Percentiles rank a stretch among this genome's conserved stretches.
Conservation (phyloP, 1,284 basidiomycete genomes). For the Mycosarcoma maydis region DNA sequence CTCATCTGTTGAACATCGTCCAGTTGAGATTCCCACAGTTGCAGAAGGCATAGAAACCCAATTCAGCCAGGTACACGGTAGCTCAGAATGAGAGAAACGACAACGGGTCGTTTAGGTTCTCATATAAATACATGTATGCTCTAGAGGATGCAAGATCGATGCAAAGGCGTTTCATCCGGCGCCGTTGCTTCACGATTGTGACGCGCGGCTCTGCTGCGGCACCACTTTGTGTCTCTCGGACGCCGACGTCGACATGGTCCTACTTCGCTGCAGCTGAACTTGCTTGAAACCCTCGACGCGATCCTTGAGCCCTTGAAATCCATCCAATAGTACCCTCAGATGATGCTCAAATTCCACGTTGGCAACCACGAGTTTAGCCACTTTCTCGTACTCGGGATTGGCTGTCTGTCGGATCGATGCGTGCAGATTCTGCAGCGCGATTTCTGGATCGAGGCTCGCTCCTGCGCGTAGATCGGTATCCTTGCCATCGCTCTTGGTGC, state of each 20-base stretch:
- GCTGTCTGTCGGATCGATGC: conserved; percentile 22
- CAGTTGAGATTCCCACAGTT: conserved; percentile 32
- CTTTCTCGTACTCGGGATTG: conserved; percentile 30
- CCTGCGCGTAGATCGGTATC: background rate
- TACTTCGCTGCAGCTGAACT: background rate
- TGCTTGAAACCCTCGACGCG: conserved; percentile 34
- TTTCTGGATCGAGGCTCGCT: conserved; percentile 2
- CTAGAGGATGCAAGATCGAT: no score
- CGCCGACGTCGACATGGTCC: background rate
- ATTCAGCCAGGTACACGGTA: no score
- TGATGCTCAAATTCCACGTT: conserved; percentile 40
- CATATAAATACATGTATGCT: no score
- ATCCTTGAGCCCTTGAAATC: conserved; percentile 31
- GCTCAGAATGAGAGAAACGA: no score
- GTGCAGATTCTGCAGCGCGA: conserved; percentile 19
- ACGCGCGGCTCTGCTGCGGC: background rate
- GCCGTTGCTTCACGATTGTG: no score
- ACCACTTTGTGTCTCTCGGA: background rate
- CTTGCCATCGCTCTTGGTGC: background rate
- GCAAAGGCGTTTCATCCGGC: no score
- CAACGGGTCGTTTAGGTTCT: no score
- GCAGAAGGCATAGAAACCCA: no score
- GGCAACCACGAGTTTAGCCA: conserved; percentile 31
- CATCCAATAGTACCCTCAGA: conserved; percentile 12
- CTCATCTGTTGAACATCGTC: conserved; percentile 76